Conservation (phyloP, 768 basidiomycete genomes). For the Tulasnella calospora region DNA sequence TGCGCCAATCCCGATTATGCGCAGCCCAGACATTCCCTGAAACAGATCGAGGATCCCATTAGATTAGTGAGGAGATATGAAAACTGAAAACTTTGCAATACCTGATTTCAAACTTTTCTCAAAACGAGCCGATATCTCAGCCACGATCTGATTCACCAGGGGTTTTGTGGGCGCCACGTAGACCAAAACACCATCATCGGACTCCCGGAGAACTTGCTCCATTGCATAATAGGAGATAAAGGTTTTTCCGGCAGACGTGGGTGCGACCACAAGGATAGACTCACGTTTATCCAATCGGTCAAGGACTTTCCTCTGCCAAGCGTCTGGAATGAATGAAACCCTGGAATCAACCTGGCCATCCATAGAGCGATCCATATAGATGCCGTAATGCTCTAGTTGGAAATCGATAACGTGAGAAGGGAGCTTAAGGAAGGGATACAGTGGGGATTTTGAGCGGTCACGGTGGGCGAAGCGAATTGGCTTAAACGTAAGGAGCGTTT, state of each 20-base stretch:
- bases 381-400: constrained; percentile 64
- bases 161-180: constrained; percentile 76
- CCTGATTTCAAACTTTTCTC: constrained; percentile 50
- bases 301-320: constrained; percentile 64
- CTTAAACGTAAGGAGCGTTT: background rate
- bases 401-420: constrained; percentile 55
- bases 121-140: constrained; percentile 69
- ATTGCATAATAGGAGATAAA: constrained; percentile 76
- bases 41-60: background rate
- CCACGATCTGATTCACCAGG: constrained; percentile 53
- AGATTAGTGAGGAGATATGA: background rate
- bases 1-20: constrained; percentile 59
- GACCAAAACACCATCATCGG: constrained; percentile 62
- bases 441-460: constrained; percentile 37
- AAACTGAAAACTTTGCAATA: constrained; percentile 29
- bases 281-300: constrained; percentile 55
- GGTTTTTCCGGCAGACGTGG: constrained; percentile 49
- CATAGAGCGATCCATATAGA: constrained; percentile 69
- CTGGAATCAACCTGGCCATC: constrained; percentile 54
- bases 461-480: constrained; percentile 31
- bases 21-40: constrained; percentile 59
- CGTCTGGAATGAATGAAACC: constrained; percentile 62
- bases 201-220: constrained; percentile 58
- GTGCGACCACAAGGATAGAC: constrained; percentile 57
- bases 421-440: constrained; percentile 52